phyloP scores from a whole-genome alignment of 1,139 yeast genomes.

The Saccharomyces hybrid region DNA sequence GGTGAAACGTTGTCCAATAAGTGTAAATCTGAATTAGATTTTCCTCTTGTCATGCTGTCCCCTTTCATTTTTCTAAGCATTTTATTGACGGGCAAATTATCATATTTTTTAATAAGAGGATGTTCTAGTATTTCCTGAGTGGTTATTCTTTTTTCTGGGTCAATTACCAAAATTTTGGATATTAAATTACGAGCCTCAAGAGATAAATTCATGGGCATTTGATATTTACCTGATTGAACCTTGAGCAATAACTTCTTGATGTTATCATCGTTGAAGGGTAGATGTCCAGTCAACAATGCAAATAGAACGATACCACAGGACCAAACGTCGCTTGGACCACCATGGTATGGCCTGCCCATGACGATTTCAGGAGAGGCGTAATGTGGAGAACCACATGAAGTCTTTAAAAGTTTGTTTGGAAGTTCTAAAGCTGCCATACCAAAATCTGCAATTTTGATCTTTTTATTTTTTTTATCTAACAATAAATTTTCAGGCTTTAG shows the following conservation, averaged over 20 bases:
- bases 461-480: constrained; percentile 51
- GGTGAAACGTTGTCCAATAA: constrained; percentile 20
- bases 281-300: constrained; percentile 69
- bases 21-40: constrained; percentile 28
- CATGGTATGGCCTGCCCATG: constrained; percentile 68
- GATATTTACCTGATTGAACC: constrained; percentile 68
- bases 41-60: constrained; percentile 29
- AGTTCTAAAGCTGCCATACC: constrained; percentile 85
- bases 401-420: constrained; percentile 44
- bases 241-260: constrained; percentile 61
- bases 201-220: constrained; percentile 67
- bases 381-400: constrained; percentile 53
- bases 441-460: constrained; percentile 74
- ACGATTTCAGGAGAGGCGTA: constrained; percentile 86
- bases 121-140: constrained; percentile 68
- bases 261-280: constrained; percentile 80
- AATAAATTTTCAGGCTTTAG: constrained; percentile 71
- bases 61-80: constrained; percentile 14
- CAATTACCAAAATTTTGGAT: constrained; percentile 68
- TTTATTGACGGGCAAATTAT: constrained; percentile 15
- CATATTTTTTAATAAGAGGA: constrained; percentile 71
- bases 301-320: constrained; percentile 77
- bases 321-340: constrained; percentile 82
- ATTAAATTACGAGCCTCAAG: constrained; percentile 83
- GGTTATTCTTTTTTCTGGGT: constrained; percentile 71